phyloP scores from a whole-genome alignment of 805 yeast species.

The Nakazawaea sp. region DNA sequence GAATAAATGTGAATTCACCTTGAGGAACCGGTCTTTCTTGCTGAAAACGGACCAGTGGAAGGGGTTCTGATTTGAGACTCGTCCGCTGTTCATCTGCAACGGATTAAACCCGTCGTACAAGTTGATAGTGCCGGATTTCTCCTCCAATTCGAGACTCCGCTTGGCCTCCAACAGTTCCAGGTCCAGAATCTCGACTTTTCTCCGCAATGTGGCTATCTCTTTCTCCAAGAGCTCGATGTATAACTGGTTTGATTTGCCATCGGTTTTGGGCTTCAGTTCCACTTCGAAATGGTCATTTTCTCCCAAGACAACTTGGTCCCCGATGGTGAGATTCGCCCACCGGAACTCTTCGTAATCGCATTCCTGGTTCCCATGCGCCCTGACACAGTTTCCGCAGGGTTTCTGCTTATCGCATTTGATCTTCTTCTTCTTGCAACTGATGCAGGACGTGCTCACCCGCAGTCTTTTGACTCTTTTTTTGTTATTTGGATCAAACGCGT shows the following conservation, averaged over 20 bases:
- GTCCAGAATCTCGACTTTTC: not conserved
- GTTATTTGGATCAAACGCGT: no score
- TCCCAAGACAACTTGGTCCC: not conserved
- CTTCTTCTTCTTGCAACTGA: slow-evolving; percentile 1
- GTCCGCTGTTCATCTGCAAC: slow-evolving; percentile 31
- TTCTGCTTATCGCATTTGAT: slow-evolving; percentile 5
- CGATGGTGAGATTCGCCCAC: slow-evolving; percentile 1
- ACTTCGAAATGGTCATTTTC: not conserved
- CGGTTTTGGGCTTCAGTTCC: not conserved
- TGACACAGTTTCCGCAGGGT: slow-evolving; percentile 4
- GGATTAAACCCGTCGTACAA: slow-evolving; percentile 37
- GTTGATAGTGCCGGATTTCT: slow-evolving; percentile 25
- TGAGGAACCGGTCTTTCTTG: slow-evolving; percentile 36
- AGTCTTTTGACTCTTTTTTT: not conserved
- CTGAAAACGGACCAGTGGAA: slow-evolving; percentile 41
- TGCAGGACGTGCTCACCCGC: not conserved
- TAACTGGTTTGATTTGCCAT: not conserved
- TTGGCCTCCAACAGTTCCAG: no score
- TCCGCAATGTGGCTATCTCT: not conserved
- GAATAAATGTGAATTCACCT: slow-evolving; percentile 25
- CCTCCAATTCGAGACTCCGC: not conserved
- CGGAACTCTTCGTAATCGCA: slow-evolving; percentile 3
- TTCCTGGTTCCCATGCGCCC: not conserved
- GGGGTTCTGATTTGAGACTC: slow-evolving; percentile 44
- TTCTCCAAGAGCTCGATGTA: slow-evolving; percentile 2